Conservation (phyloP, 352 stramenopile species). For the Blastocystis sp. region DNA sequence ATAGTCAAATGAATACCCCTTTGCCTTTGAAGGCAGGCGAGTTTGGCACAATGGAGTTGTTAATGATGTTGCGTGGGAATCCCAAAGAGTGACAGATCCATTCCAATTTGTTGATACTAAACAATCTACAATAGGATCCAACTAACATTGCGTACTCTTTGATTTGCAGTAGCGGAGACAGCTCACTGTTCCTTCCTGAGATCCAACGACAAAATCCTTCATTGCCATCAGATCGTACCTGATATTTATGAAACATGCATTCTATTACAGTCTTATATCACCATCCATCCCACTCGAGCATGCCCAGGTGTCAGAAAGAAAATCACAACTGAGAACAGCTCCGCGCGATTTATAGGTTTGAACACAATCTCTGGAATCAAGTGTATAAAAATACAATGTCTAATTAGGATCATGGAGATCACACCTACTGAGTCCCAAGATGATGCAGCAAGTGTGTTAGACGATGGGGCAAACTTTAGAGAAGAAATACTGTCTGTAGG, state of each 20-base stretch:
- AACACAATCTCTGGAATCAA: conserved; percentile 14
- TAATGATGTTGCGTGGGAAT: not conserved
- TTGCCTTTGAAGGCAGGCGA: not conserved
- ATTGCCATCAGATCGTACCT: conserved; percentile 58
- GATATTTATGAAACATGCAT: not conserved
- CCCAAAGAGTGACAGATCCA: conserved; percentile 21
- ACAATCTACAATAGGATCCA: not conserved
- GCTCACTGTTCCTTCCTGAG: not conserved
- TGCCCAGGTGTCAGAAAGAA: conserved; percentile 19
- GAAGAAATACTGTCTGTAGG: conserved; percentile 12
- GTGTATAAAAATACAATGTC: conserved; percentile 28
- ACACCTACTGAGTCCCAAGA: conserved; percentile 35
- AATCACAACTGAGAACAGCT: conserved; percentile 50
- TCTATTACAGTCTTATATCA: not conserved
- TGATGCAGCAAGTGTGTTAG: not conserved
- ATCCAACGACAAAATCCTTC: not conserved
- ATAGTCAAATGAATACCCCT: not conserved
- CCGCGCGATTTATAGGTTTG: conserved; percentile 38
- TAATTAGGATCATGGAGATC: not conserved
- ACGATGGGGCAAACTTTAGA: conserved; percentile 27
- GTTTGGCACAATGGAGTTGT: not conserved
- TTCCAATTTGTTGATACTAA: conserved; percentile 14
- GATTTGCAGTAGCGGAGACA: conserved; percentile 11
- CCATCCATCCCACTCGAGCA: conserved; percentile 3
- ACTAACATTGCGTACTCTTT: not conserved